Evolutionary conservation across 1,139 yeast genomes (phyloP).

Genomic region (Yamadazyma epiphylla): DNA sequence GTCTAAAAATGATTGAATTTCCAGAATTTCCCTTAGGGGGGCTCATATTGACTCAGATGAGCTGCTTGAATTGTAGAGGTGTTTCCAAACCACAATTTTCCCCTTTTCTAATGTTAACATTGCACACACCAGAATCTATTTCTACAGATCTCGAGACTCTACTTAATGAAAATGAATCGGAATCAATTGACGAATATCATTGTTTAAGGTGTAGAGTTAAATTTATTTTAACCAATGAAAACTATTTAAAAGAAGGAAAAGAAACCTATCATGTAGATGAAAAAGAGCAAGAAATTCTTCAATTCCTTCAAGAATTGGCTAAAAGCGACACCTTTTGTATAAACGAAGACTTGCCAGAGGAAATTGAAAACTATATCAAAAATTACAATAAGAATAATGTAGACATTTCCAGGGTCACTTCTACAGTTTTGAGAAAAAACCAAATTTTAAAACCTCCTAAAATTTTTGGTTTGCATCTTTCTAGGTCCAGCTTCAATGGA

Average conservation of each 20-base stretch:
- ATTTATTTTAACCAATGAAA: conserved; percentile 39
- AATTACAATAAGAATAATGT: conserved; percentile 42
- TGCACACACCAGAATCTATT: conserved; percentile 65
- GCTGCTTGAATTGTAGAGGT: conserved; percentile 64
- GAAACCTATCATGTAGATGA: conserved; percentile 4
- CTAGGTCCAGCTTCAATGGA: conserved; percentile 78
- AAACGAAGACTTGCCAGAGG: conserved; percentile 55
- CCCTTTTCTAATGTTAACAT: conserved; percentile 68
- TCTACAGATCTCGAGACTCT: conserved; percentile 50
- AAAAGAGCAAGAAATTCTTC: conserved; percentile 16
- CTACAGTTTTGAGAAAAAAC: conserved; percentile 65
- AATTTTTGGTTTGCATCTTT: conserved; percentile 70
- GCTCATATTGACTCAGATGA: conserved; percentile 58
- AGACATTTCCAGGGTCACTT: conserved; percentile 44
- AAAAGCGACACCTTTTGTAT: conserved; percentile 39
- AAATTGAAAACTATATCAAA: conserved; percentile 43
- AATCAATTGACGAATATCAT: conserved; percentile 75
- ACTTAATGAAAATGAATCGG: conserved; percentile 57
- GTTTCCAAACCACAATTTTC: conserved; percentile 58
- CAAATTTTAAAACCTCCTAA: conserved; percentile 65
- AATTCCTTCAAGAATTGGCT: conserved; percentile 26
- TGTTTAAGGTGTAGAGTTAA: conserved; percentile 66
- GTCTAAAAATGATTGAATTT: conserved; percentile 24
- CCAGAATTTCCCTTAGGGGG: conserved; percentile 80
- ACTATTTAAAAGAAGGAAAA: conserved; percentile 11